Conservation (phyloP, 257 asterid species). For the Anisodus acutangulus region DNA sequence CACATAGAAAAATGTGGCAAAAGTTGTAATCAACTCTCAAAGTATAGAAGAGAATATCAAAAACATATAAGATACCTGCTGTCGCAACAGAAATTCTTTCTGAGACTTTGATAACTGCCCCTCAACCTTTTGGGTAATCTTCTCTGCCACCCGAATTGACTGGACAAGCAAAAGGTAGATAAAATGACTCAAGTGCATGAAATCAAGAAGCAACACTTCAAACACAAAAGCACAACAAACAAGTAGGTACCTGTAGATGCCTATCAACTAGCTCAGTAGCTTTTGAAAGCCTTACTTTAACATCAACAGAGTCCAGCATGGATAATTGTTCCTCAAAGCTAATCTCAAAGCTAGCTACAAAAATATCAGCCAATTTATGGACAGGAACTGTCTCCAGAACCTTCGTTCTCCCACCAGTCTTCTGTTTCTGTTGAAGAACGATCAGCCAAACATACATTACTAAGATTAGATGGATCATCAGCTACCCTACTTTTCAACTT, state of each 20-base stretch:
- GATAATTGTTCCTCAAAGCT: constrained; percentile 95
- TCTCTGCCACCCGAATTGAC: constrained; percentile 99
- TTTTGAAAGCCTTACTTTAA: constrained; percentile 88
- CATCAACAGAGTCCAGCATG: constrained; percentile 97
- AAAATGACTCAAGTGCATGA: constrained; percentile 25
- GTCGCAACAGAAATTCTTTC: constrained; percentile 98
- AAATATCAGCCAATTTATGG: constrained; percentile 96
- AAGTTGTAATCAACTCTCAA: not conserved
- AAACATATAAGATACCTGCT: constrained; percentile 65
- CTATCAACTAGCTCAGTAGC: constrained; percentile 97
- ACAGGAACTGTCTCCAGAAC: constrained; percentile 97
- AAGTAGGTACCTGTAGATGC: constrained; percentile 79
- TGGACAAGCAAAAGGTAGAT: constrained; percentile 44
- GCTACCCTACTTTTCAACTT: constrained; percentile 29
- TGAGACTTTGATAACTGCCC: constrained; percentile 98
- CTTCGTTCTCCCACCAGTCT: constrained; percentile 91
- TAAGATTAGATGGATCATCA: constrained; percentile 23
- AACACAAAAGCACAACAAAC: constrained; percentile 32
- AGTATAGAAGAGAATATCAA: constrained; percentile 18
- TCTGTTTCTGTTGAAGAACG: constrained; percentile 74
- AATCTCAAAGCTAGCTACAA: constrained; percentile 97
- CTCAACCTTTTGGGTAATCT: constrained; percentile 97
- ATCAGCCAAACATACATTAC: not conserved
- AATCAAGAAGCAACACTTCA: constrained; percentile 32
- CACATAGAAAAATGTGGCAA: not conserved